Conservation (phyloP, 768 basidiomycete genomes). For the Pisolithus microcarpus region DNA sequence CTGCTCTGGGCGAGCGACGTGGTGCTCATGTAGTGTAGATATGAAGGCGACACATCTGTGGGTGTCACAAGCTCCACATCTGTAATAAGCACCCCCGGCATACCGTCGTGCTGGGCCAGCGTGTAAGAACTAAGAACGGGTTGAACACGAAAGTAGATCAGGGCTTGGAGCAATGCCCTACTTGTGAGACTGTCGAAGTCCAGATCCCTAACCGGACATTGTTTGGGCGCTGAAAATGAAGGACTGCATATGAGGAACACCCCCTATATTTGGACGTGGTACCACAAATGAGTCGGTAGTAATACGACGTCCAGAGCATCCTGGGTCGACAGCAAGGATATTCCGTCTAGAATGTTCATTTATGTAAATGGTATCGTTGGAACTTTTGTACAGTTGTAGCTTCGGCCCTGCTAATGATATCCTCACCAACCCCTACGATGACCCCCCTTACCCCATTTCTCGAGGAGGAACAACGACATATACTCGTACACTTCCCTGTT, state of each 20-base stretch:
- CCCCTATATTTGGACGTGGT: too few relatives aligned
- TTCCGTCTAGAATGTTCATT: not conserved
- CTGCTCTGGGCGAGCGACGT: slow-evolving; percentile 1
- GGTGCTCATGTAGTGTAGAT: not conserved
- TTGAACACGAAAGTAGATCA: not conserved
- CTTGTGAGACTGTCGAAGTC: not conserved
- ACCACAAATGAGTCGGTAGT: too few relatives aligned
- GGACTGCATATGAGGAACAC: too few relatives aligned
- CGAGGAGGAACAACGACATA: slow-evolving; percentile 75
- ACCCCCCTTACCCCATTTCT: slow-evolving; percentile 90
- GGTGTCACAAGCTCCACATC: not conserved
- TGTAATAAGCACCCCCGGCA: not conserved
- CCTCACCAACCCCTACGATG: slow-evolving; percentile 53
- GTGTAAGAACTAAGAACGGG: not conserved
- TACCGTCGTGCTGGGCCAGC: not conserved
- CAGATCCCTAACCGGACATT: not conserved
- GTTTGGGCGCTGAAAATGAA: too few relatives aligned
- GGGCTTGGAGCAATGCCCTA: not conserved
- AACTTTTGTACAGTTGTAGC: too few relatives aligned
- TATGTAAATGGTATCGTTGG: too few relatives aligned
- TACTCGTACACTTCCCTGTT: slow-evolving; percentile 82
- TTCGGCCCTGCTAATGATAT: too few relatives aligned
- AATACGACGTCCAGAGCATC: too few relatives aligned
- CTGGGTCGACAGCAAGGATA: not conserved
- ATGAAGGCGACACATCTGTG: not conserved